A percentile compares a stretch with the other conserved stretches of the same genome.
Conservation (phyloP, 257 asterid species). For the Buddleja alternifolia region DNA sequence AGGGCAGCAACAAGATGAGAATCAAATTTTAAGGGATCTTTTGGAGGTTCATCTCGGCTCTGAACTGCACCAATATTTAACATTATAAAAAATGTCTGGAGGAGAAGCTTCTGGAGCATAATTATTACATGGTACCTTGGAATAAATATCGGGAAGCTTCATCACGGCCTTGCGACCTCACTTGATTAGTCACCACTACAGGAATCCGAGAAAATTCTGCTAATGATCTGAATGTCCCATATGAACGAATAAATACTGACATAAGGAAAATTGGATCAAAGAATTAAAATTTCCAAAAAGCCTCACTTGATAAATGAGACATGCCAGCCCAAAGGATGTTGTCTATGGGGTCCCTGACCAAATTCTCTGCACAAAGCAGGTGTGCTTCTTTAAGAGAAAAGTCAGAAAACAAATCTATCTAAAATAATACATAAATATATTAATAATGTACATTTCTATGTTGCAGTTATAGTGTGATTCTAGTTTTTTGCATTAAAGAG, state of each 20-base stretch:
- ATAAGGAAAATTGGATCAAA: conserved; percentile 7
- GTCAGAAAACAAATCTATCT: too few species aligned
- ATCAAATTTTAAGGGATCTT: conserved; percentile 45
- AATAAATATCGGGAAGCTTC: conserved; percentile 60
- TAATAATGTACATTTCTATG: conserved; percentile 7
- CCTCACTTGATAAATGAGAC: conserved; percentile 81
- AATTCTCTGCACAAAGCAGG: conserved; percentile 45
- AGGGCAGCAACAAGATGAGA: conserved; percentile 90
- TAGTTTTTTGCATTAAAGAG: conserved; percentile 7
- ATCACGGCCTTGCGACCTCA: conserved; percentile 68
- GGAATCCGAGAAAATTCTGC: conserved; percentile 88
- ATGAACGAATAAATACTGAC: conserved; percentile 16
- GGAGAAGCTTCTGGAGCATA: conserved; percentile 18
- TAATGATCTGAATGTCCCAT: conserved; percentile 59
- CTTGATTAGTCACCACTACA: conserved; percentile 87
- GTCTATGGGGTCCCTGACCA: conserved; percentile 53
- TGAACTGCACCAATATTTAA: conserved; percentile 50
- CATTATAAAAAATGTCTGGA: not conserved
- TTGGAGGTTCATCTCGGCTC: conserved; percentile 34
- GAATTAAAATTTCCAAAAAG: conserved; percentile 9
- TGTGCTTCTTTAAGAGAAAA: not conserved
- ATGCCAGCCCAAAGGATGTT: conserved; percentile 75
- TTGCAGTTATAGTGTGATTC: conserved; percentile 2
- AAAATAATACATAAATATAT: too few species aligned
- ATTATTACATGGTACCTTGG: conserved; percentile 56